Evolutionary conservation across 2,329 filamentous ascomycete species (phyloP).

Genomic region (Penicillium thymicola): DNA sequence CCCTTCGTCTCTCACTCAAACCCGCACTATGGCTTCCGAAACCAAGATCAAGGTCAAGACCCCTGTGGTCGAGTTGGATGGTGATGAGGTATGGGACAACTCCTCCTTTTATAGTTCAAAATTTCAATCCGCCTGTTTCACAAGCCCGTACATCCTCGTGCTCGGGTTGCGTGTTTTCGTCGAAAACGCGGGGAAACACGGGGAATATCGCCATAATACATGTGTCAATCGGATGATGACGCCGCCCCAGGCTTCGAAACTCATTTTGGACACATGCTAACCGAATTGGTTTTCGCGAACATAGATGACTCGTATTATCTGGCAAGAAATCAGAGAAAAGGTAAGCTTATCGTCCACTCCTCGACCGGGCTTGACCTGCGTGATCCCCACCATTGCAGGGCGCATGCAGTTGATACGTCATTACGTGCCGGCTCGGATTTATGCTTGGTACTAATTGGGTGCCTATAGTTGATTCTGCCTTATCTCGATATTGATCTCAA

Average conservation of each 20-base stretch:
- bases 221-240: conserved; percentile 20
- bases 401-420: conserved; percentile 16
- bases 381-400: conserved; percentile 12
- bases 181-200: conserved; percentile 35
- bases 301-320: conserved; percentile 98
- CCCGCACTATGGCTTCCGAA: conserved; percentile 47
- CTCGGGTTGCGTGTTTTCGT: conserved; percentile 24
- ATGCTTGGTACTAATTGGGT: conserved; percentile 14
- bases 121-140: conserved; percentile 17
- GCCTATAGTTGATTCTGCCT: conserved; percentile 73
- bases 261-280: conserved; percentile 20
- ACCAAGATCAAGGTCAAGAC: conserved; percentile 99
- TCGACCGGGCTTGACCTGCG: conserved; percentile 14
- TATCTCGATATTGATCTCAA: conserved; percentile 98
- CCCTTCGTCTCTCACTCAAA: conserved; percentile 32
- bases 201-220: conserved; percentile 15
- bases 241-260: background rate
- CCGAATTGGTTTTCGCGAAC: conserved; percentile 6
- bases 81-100: conserved; percentile 55
- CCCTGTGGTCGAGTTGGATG: conserved; percentile 95
- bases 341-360: conserved; percentile 36
- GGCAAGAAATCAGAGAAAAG: conserved; percentile 98
- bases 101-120: conserved; percentile 12
- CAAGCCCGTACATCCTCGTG: conserved; percentile 19
- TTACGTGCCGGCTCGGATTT: background rate